Evolutionary conservation across 768 basidiomycete genomes (phyloP).

Genomic region (Leccinum pellstonianum): DNA sequence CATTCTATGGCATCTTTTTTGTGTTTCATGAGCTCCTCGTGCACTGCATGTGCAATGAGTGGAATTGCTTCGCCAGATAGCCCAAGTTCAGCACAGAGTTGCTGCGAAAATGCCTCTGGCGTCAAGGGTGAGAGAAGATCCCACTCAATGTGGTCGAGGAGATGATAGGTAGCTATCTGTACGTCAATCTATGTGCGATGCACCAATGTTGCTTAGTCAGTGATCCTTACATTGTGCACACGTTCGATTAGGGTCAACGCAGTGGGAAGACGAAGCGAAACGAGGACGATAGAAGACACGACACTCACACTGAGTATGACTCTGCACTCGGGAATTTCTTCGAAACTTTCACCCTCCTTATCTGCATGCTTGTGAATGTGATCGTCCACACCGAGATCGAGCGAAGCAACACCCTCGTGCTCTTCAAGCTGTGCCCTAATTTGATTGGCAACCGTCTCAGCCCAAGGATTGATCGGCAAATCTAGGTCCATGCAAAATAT

Average conservation of each 20-base stretch:
- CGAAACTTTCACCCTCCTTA: slow-evolving; percentile 45
- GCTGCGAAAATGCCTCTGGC: slow-evolving; percentile 78
- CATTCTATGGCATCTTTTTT: slow-evolving; percentile 95
- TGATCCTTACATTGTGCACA: slow-evolving; percentile 11
- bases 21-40: slow-evolving; percentile 93
- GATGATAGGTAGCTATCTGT: slow-evolving; percentile 88
- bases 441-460: slow-evolving; percentile 76
- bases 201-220: slow-evolving; percentile 7
- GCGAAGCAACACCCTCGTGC: slow-evolving; percentile 73
- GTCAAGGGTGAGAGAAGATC: slow-evolving; percentile 92
- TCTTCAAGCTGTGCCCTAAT: slow-evolving; percentile 93
- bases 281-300: slow-evolving; percentile 3
- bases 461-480: slow-evolving; percentile 64
- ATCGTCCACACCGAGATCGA: slow-evolving; percentile 60
- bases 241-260: slow-evolving; percentile 19
- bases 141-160: slow-evolving; percentile 98
- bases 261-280: slow-evolving; percentile 12
- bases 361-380: slow-evolving; percentile 16
- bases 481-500: slow-evolving; percentile 90
- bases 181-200: slow-evolving; percentile 78
- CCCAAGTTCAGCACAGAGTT: slow-evolving; percentile 83
- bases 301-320: slow-evolving; percentile 73
- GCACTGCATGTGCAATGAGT: slow-evolving; percentile 88
- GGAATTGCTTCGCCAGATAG: slow-evolving; percentile 86
- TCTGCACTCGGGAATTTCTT: slow-evolving; percentile 73